A percentile compares a stretch with the other conserved stretches of the same genome.
These are phyloP conservation scores for Termitomyces sp. DNA, from an alignment of 768 basidiomycete genomes.

Conservation along the genomic window DNA sequence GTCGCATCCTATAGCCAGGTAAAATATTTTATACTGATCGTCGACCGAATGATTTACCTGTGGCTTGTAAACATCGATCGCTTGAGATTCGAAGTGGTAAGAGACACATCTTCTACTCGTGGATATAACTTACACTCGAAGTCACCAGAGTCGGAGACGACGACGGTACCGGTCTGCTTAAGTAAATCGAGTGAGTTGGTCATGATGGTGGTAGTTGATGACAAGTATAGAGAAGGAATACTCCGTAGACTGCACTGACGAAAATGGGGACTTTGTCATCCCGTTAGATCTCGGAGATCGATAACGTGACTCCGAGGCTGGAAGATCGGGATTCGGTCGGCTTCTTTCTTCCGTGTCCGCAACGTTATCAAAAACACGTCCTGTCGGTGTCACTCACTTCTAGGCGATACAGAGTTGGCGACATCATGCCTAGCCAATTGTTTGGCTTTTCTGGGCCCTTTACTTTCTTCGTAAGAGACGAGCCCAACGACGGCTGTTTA, in stretches of 20 bases:
- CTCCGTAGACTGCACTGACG: not conserved
- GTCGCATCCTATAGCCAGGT: slow-evolving; percentile 75
- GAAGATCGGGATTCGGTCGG: not conserved
- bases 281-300: slow-evolving; percentile 9
- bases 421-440: not conserved
- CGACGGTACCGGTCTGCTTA: slow-evolving; percentile 90
- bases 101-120: slow-evolving; percentile 17
- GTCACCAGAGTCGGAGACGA: slow-evolving; percentile 97
- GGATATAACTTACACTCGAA: slow-evolving; percentile 59
- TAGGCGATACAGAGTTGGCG: not conserved
- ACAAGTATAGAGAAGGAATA: not conserved
- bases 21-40: not conserved
- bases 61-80: slow-evolving; percentile 95
- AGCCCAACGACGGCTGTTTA: not conserved
- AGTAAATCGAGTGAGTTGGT: slow-evolving; percentile 77
- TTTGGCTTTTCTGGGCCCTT: not conserved
- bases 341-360: not conserved
- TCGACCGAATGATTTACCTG: slow-evolving; percentile 39
- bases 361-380: not conserved
- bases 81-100: slow-evolving; percentile 29
- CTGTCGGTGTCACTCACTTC: too few relatives aligned
- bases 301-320: slow-evolving; percentile 6
- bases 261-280: slow-evolving; percentile 9
- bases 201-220: slow-evolving; percentile 46
- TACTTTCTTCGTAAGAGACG: not conserved